These are phyloP conservation scores for Fraxinus angustifolia DNA, from an alignment of 305 asterid species.

Conservation along the genomic window DNA sequence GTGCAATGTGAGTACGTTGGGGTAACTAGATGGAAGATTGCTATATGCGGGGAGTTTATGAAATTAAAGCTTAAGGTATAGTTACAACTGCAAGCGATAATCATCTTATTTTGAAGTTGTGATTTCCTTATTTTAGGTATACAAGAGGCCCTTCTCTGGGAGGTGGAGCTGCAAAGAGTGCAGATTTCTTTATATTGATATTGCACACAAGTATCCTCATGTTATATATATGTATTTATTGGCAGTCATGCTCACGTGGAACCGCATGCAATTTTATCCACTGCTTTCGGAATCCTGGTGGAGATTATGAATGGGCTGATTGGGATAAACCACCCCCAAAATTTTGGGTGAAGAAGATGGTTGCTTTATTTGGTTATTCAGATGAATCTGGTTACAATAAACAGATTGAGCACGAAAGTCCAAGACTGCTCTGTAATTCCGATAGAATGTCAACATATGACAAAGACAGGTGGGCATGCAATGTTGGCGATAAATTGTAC, in stretches of 20 bases:
- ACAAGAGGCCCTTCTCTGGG: conserved; percentile 3
- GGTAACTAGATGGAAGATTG: conserved; percentile 85
- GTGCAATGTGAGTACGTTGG: conserved; percentile 80
- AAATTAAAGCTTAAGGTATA: conserved; percentile 73
- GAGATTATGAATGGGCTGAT: conserved; percentile 99
- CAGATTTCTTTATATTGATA: conserved; percentile 6
- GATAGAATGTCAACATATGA: conserved; percentile 31
- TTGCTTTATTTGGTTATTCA: conserved; percentile 72
- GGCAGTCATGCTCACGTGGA: conserved; percentile 87
- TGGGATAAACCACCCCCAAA: conserved; percentile 93
- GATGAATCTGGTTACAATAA: conserved; percentile 41
- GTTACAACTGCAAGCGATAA: background rate
- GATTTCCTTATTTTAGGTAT: background rate
- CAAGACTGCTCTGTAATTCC: conserved; percentile 34
- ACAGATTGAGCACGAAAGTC: conserved; percentile 40
- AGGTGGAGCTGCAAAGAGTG: conserved; percentile 1
- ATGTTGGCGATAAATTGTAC: conserved; percentile 7
- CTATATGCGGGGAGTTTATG: conserved; percentile 96
- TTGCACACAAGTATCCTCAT: conserved; percentile 19
- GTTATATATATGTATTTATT: conserved; percentile 20
- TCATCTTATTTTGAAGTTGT: background rate
- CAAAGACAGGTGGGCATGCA: conserved; percentile 41
- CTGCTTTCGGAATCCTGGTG: conserved; percentile 89
- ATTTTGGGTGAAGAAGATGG: conserved; percentile 75
- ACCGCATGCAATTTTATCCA: conserved; percentile 90